phyloP scores from a whole-genome alignment of 768 basidiomycete genomes.

The Boletales sp. region DNA sequence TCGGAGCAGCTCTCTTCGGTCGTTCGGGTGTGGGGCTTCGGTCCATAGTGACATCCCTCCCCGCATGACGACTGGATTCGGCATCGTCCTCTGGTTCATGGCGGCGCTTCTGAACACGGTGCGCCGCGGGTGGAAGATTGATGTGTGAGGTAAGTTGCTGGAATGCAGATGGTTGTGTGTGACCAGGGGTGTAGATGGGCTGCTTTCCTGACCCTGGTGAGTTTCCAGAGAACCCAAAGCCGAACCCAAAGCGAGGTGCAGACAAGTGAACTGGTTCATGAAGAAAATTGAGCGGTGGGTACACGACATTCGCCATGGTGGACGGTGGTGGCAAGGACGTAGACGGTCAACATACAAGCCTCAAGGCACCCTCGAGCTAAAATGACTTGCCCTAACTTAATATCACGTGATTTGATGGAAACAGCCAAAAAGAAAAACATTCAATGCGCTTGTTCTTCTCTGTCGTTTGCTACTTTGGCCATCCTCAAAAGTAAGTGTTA shows the following conservation, averaged over 20 bases:
- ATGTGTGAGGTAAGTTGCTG: conserved; percentile 54
- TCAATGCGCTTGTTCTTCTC: conserved; percentile 10
- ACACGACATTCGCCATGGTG: conserved; percentile 71
- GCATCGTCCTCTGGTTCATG: conserved; percentile 68
- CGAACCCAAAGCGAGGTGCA: conserved; percentile 67
- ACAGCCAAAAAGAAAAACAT: conserved; percentile 11
- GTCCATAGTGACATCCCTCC: conserved; percentile 74
- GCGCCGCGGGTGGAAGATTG: conserved; percentile 36
- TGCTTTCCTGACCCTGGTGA: conserved; percentile 47
- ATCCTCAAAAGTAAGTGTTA: conserved; percentile 30
- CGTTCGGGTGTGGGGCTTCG: conserved; percentile 82
- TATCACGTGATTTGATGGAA: conserved; percentile 28
- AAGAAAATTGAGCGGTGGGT: conserved; percentile 63
- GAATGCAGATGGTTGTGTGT: conserved; percentile 44
- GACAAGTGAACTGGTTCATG: conserved; percentile 56
- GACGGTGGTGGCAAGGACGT: conserved; percentile 16
- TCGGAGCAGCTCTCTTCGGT: conserved; percentile 64
- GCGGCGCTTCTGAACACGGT: conserved; percentile 59
- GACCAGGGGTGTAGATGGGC: conserved; percentile 37
- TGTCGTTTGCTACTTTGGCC: too few relatives aligned
- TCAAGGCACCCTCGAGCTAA: conserved; percentile 7
- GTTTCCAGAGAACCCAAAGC: conserved; percentile 56
- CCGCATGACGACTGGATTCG: conserved; percentile 33
- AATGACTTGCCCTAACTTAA: conserved; percentile 33
- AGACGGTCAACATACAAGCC: conserved; percentile 11